phyloP scores from a whole-genome alignment of 1,284 basidiomycete species.

The Exobasidium cylindrosporum region DNA sequence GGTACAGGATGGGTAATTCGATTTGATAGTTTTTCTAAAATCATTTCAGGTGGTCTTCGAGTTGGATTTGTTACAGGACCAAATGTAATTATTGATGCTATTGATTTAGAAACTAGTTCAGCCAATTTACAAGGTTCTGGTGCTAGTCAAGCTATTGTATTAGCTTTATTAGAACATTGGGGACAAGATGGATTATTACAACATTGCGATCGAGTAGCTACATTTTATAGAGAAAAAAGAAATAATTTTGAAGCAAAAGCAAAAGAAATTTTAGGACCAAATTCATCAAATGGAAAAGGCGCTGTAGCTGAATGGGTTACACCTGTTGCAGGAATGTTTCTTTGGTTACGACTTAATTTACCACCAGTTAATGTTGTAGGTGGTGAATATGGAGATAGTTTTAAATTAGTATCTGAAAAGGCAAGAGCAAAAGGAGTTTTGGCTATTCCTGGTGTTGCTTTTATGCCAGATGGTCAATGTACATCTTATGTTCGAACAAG shows the following conservation, averaged over 20 bases:
- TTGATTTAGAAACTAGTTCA: conserved; percentile 68
- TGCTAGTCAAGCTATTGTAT: conserved; percentile 73
- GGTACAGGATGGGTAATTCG: conserved; percentile 50
- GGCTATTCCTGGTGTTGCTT: conserved; percentile 71
- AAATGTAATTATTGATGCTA: conserved; percentile 67
- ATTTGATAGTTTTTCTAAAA: conserved; percentile 67
- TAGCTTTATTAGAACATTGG: conserved; percentile 71
- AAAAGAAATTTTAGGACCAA: conserved; percentile 68
- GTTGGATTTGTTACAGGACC: conserved; percentile 82
- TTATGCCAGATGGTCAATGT: conserved; percentile 42
- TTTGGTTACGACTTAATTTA: conserved; percentile 52
- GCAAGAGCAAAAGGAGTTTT: conserved; percentile 80
- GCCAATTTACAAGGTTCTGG: conserved; percentile 71
- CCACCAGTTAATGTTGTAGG: conserved; percentile 16
- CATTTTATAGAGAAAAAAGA: conserved; percentile 75
- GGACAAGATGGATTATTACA: conserved; percentile 67
- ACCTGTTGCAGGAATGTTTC: conserved; percentile 72
- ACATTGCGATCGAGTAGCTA: conserved; percentile 69
- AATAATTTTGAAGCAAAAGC: conserved; percentile 77
- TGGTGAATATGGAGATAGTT: conserved; percentile 65
- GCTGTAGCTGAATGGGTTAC: conserved; percentile 64
- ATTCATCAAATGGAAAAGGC: conserved; percentile 13
- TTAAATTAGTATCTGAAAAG: conserved; percentile 71
- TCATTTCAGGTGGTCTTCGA: conserved; percentile 54
- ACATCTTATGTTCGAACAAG: conserved; percentile 46